Evolutionary conservation across 1,139 yeast genomes (phyloP).

Genomic region (Trichomonascaceae sp.): DNA sequence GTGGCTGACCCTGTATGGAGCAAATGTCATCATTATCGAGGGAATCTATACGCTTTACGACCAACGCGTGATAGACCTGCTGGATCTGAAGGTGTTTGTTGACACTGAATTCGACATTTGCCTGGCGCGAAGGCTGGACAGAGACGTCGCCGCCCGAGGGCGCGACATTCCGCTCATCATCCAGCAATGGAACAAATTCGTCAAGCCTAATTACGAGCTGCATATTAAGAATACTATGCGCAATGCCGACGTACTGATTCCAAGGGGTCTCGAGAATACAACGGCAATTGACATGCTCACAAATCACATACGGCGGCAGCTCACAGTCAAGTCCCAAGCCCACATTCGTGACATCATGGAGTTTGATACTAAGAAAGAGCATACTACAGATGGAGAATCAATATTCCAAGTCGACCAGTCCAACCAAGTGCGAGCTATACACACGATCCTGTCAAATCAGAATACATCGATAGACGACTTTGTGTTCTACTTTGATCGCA

Average conservation of each 20-base stretch:
- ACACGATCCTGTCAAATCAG: slow-evolving; percentile 51
- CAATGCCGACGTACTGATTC: slow-evolving; percentile 75
- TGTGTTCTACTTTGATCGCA: slow-evolving; percentile 71
- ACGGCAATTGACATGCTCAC: slow-evolving; percentile 73
- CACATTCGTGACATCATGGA: slow-evolving; percentile 44
- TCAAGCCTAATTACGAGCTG: slow-evolving; percentile 80
- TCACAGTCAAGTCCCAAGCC: slow-evolving; percentile 46
- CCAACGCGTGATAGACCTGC: slow-evolving; percentile 50
- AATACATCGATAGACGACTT: slow-evolving; percentile 58
- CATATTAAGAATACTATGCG: slow-evolving; percentile 67
- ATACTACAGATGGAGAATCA: neutral
- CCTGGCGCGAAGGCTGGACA: slow-evolving; percentile 68
- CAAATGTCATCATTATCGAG: slow-evolving; percentile 82
- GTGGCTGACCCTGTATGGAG: slow-evolving; percentile 74
- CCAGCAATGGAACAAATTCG: slow-evolving; percentile 80
- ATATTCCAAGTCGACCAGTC: slow-evolving; percentile 32
- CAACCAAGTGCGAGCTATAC: slow-evolving; percentile 61
- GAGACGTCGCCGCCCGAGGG: slow-evolving; percentile 80
- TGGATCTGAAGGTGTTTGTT: slow-evolving; percentile 81
- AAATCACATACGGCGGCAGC: slow-evolving; percentile 63
- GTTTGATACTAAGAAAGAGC: neutral
- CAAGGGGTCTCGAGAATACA: slow-evolving; percentile 73
- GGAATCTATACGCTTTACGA: slow-evolving; percentile 82
- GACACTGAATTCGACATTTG: slow-evolving; percentile 92
- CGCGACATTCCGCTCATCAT: slow-evolving; percentile 72